These are phyloP conservation scores for Lepidium campestre DNA, from an alignment of 441 rosid species.

Conservation along the genomic window DNA sequence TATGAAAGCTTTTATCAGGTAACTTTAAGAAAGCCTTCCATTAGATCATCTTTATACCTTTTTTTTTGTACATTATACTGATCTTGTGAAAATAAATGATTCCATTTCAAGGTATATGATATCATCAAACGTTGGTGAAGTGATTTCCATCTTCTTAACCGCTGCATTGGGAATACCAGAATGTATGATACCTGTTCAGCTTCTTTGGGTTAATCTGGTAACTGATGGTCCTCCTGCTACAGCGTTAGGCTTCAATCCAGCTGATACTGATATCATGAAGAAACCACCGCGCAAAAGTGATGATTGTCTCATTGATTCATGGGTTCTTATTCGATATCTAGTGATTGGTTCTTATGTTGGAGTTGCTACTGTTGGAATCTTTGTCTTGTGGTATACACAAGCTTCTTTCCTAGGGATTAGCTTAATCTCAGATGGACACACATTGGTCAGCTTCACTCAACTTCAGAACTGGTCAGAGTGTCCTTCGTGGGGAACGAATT, in stretches of 20 bases:
- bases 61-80: background rate
- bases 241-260: slow-evolving; percentile 86
- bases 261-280: slow-evolving; percentile 80
- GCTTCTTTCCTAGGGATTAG: slow-evolving; percentile 71
- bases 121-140: slow-evolving; percentile 92
- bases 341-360: slow-evolving; percentile 86
- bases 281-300: slow-evolving; percentile 80
- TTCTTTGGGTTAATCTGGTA: slow-evolving; percentile 88
- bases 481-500: slow-evolving; percentile 61
- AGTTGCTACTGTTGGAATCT: slow-evolving; percentile 83
- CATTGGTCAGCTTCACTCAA: slow-evolving; percentile 57
- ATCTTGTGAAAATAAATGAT: background rate
- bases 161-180: slow-evolving; percentile 88
- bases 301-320: slow-evolving; percentile 59
- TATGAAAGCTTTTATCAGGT: slow-evolving; percentile 94
- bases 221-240: slow-evolving; percentile 93
- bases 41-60: background rate
- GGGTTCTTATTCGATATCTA: slow-evolving; percentile 78
- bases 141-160: slow-evolving; percentile 74
- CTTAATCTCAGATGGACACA: slow-evolving; percentile 67
- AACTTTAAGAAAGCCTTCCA: background rate
- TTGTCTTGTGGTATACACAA: slow-evolving; percentile 77
- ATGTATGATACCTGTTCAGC: slow-evolving; percentile 88
- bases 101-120: slow-evolving; percentile 69
- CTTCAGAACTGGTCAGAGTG: slow-evolving; percentile 79